Conservation (phyloP, 331 rosid genomes). For the Acacia pycnantha region DNA sequence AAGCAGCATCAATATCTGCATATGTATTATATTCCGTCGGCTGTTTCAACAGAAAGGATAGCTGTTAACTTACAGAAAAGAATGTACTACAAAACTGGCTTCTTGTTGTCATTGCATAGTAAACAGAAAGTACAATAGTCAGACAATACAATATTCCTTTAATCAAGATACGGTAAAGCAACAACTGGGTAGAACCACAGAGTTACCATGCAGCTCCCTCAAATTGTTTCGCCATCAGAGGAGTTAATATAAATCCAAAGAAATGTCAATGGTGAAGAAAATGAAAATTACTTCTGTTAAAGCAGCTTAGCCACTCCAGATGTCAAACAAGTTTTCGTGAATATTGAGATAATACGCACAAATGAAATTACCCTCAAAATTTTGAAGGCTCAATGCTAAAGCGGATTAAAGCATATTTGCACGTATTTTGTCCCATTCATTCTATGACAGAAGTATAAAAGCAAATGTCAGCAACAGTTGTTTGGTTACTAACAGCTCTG, state of each 20-base stretch:
- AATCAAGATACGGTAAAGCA: neutral
- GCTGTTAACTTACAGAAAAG: conserved; percentile 36
- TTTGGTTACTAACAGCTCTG: neutral
- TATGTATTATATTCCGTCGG: conserved; percentile 92
- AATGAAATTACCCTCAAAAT: neutral
- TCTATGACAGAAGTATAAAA: neutral
- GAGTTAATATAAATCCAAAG: neutral
- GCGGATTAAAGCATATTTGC: neutral
- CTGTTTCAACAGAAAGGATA: conserved; percentile 59
- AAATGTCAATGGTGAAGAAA: neutral
- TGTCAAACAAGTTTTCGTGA: neutral
- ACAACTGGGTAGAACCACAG: neutral
- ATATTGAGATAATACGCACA: neutral
- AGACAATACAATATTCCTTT: neutral
- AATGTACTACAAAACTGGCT: conserved; percentile 12
- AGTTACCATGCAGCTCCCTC: neutral
- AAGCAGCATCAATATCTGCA: conserved; percentile 91
- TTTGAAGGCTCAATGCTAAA: neutral
- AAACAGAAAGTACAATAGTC: neutral
- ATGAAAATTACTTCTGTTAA: neutral
- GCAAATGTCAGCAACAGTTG: neutral
- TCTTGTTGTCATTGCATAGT: neutral
- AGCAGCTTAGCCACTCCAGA: neutral
- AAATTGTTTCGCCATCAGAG: neutral
- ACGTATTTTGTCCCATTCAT: neutral